A percentile compares a stretch with the other conserved stretches of the same genome.
Evolutionary conservation across 2,329 filamentous ascomycete species (phyloP).

Genomic region (Alternaria angustiovoidea): DNA sequence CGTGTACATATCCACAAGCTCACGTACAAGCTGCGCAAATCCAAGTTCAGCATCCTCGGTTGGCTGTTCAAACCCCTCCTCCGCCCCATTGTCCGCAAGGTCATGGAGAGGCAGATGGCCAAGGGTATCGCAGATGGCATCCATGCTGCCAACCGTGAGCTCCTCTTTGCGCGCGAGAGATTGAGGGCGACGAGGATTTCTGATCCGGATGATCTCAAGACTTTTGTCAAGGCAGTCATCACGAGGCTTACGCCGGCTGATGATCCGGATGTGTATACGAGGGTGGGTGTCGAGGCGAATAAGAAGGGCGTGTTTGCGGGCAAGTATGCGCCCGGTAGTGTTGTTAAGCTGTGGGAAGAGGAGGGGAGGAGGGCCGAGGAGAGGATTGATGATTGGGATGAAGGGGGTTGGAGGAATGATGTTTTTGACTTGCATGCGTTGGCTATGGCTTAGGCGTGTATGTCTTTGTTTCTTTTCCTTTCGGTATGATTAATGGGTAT

Average conservation of each 20-base stretch:
- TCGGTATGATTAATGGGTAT: neutral
- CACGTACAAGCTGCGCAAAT: conserved; percentile 77
- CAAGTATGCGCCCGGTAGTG: conserved; percentile 86
- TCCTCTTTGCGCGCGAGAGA: conserved; percentile 85
- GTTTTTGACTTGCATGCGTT: conserved; percentile 71
- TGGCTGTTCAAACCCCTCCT: conserved; percentile 88
- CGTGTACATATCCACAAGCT: conserved; percentile 87
- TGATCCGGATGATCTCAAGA: conserved; percentile 78
- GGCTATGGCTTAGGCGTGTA: conserved; percentile 26
- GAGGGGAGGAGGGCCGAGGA: conserved; percentile 76
- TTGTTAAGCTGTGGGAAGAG: conserved; percentile 89
- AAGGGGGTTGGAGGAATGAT: conserved; percentile 81
- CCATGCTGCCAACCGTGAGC: conserved; percentile 79
- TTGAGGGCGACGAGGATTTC: conserved; percentile 85
- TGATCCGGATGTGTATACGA: conserved; percentile 78
- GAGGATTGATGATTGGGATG: conserved; percentile 75
- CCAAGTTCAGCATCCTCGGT: conserved; percentile 77
- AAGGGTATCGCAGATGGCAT: conserved; percentile 74
- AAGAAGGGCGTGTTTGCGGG: conserved; percentile 76
- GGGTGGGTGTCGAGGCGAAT: conserved; percentile 72
- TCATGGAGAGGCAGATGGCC: conserved; percentile 80
- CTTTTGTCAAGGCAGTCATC: conserved; percentile 83
- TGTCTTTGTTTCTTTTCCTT: neutral
- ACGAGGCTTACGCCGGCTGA: conserved; percentile 75
- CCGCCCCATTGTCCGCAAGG: conserved; percentile 79